These are phyloP conservation scores for Pleurotus platypus DNA, from an alignment of 768 basidiomycete genomes.

Conservation along the genomic window DNA sequence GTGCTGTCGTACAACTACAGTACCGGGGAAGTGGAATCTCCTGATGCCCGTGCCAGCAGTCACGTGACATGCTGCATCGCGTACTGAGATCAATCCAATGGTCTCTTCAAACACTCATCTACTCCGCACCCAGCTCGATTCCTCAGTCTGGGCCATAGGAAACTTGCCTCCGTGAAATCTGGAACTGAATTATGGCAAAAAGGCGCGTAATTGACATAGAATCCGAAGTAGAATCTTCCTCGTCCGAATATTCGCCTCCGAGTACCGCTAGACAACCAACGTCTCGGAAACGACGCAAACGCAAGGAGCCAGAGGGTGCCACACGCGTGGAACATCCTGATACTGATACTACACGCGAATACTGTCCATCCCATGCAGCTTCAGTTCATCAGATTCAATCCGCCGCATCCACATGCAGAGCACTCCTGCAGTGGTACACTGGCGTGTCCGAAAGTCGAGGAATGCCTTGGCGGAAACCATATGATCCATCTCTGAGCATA, in stretches of 20 bases:
- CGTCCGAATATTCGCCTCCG: neutral
- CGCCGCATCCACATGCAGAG: constrained; percentile 38
- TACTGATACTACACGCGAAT: constrained; percentile 11
- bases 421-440: constrained; percentile 71
- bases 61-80: too few relatives aligned
- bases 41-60: too few relatives aligned
- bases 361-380: constrained; percentile 30
- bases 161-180: neutral
- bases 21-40: too few relatives aligned
- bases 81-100: too few relatives aligned
- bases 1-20: too few relatives aligned
- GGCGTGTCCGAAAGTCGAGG: constrained; percentile 61
- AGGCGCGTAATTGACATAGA: neutral
- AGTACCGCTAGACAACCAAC: neutral
- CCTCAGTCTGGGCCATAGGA: too few relatives aligned
- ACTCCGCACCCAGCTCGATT: too few relatives aligned
- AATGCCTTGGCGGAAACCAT: constrained; percentile 92
- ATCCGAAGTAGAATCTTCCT: neutral
- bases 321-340: neutral
- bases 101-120: too few relatives aligned
- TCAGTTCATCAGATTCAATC: constrained; percentile 46
- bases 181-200: neutral
- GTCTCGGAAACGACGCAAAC: neutral
- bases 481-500: constrained; percentile 44
- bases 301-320: neutral